These are phyloP conservation scores for Phlegmacium glaucopus DNA, from an alignment of 768 basidiomycete species.

Conservation along the genomic window DNA sequence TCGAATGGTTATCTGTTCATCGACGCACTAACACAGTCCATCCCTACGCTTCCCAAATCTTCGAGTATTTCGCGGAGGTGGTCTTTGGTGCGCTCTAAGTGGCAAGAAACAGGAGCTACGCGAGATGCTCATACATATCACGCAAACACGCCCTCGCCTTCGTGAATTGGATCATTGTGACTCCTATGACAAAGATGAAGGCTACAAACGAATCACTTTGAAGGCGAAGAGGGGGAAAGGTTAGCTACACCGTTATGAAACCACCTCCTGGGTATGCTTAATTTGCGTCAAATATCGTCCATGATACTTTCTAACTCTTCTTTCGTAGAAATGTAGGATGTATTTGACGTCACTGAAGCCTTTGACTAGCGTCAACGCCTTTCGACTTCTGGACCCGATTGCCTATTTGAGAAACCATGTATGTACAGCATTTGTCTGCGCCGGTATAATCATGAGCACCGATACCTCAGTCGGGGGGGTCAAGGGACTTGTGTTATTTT, in stretches of 20 bases:
- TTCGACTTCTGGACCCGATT: not conserved
- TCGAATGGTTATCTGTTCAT: constrained; percentile 35
- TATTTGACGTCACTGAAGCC: constrained; percentile 21
- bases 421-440: not conserved
- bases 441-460: not conserved
- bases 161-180: constrained; percentile 40
- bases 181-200: constrained; percentile 28
- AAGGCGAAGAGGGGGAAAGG: constrained; percentile 23
- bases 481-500: no score
- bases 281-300: not conserved
- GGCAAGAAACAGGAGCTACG: constrained; percentile 38
- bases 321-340: constrained; percentile 7
- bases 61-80: constrained; percentile 39
- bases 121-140: constrained; percentile 34
- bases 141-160: constrained; percentile 37
- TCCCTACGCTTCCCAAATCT: constrained; percentile 38
- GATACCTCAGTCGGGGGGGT: constrained; percentile 5
- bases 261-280: constrained; percentile 25
- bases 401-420: constrained; percentile 2
- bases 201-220: constrained; percentile 36
- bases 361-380: constrained; percentile 12
- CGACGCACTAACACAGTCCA: constrained; percentile 16
- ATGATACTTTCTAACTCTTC: no score
- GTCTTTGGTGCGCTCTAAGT: constrained; percentile 39
- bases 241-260: constrained; percentile 32